A percentile compares a stretch with the other conserved stretches of the same genome.
Evolutionary conservation across 768 basidiomycete species (phyloP).

Genomic region (Lactifluus hygrophoroides): DNA sequence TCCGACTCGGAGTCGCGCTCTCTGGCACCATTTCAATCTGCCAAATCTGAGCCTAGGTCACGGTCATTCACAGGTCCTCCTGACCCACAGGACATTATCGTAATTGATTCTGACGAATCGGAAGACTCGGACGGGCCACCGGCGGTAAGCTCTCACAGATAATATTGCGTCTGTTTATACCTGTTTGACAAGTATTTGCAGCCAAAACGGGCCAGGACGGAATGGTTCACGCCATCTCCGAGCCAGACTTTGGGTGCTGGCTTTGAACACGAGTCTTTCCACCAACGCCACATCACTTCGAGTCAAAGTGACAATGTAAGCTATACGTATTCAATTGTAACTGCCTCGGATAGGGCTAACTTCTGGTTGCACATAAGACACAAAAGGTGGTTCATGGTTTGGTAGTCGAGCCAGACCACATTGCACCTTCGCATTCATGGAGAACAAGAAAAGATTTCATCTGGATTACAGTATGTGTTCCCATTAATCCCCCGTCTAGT

Average conservation of each 20-base stretch:
- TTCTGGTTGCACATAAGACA: background rate
- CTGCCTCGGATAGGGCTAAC: background rate
- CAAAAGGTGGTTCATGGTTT: background rate
- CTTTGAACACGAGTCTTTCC: background rate
- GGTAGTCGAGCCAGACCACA: background rate
- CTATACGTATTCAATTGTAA: background rate
- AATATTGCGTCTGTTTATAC: background rate
- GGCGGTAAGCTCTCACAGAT: too few relatives aligned
- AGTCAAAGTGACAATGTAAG: background rate
- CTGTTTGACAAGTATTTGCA: background rate
- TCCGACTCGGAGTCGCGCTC: background rate
- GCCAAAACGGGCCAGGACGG: background rate
- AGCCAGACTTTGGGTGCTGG: too few relatives aligned
- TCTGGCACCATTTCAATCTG: background rate
- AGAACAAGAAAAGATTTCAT: background rate
- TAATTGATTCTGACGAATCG: background rate
- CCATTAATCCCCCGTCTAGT: background rate
- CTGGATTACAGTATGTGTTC: constrained; percentile 4
- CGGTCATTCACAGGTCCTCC: too few relatives aligned
- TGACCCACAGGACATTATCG: too few relatives aligned
- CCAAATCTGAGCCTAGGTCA: background rate
- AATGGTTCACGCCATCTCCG: background rate
- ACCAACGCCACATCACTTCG: background rate
- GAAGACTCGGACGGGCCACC: too few relatives aligned
- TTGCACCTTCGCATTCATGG: background rate